Evolutionary conservation across 2,329 filamentous ascomycete genomes (phyloP), one percentile per base, ranked within the genome.

Genomic region (Alternaria triticina): DNA sequence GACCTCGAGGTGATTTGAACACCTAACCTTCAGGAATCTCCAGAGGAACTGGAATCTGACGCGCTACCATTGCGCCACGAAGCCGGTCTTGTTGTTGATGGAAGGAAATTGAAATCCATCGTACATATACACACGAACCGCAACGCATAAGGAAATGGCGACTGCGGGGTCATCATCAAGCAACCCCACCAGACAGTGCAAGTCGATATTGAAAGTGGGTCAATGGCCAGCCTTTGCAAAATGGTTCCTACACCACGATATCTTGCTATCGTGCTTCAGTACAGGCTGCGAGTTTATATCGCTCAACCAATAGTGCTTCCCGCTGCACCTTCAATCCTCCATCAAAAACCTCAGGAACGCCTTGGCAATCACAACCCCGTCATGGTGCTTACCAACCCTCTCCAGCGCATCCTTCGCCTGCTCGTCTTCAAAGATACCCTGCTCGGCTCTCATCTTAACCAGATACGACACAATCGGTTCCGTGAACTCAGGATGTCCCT

Each of bases 401-500:
- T 80, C 82, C 76, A 94, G 86, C 25, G 87, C 92, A 70, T 92
- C 90, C 59, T 88, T 80, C 70, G 88, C 95, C 64, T 90, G 80
- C 17, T 88, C 88, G 60, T 94, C 88, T 58, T 85, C 81, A 67
- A 97, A 91, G 22, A 96, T 84, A 1, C 92, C 92, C 51, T 82
- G 83, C 27, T 84, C 82, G 74, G 91, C 87, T 60, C 94, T 86
- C 63, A 86, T 81, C 64, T 86, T 84, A 58, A 95, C 80, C 40
- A 96, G 80, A 77, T 93, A 90, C 17, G 82, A 83, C 71, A 94
- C 87, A 68, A 96, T 94, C 15, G 88, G 86, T 62, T 85, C 84
- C 5, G 86, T 91, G 77, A 95, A 96, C 79, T 97, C 94, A 1
- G 93, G 94, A 78, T 97, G 93, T 6, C 93, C 93, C 82, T 97